Percentiles rank a stretch among this genome's conserved stretches.
phyloP scores from a whole-genome alignment of 345 rosid genomes.

The Eucalyptus sp. region DNA sequence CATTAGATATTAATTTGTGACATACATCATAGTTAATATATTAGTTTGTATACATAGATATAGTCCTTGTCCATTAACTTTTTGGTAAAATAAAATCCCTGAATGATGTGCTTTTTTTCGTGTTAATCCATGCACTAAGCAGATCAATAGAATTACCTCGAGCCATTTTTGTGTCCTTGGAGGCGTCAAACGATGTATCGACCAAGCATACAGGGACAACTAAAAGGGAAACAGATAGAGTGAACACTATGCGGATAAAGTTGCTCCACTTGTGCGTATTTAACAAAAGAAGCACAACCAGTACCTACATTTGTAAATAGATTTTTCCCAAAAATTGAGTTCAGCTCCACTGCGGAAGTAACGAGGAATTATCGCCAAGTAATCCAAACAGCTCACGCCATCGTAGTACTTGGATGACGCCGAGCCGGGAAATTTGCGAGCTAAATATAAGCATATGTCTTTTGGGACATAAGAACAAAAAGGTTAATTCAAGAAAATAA shows the following conservation, averaged over 20 bases:
- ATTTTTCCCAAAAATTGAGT: not conserved
- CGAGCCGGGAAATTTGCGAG: rapidly evolving
- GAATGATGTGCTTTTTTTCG: not conserved
- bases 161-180: not conserved
- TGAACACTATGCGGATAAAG: not conserved
- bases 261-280: not conserved
- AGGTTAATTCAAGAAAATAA: not conserved
- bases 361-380: not conserved
- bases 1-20: too few relatives aligned
- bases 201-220: not conserved
- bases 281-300: not conserved
- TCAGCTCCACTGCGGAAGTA: not conserved
- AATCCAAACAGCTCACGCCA: too few relatives aligned
- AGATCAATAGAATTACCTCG: not conserved
- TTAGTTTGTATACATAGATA: not conserved
- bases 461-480: not conserved
- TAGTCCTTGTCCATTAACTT: rapidly evolving
- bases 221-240: not conserved
- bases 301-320: not conserved
- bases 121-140: not conserved
- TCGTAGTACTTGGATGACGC: too few relatives aligned
- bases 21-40: not conserved
- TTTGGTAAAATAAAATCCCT: not conserved
- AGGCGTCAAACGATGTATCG: not conserved
- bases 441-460: not conserved